Base-by-base conservation (phyloP, 2,329 filamentous ascomycete species). In the Epicoccum sorghinum region DNA sequence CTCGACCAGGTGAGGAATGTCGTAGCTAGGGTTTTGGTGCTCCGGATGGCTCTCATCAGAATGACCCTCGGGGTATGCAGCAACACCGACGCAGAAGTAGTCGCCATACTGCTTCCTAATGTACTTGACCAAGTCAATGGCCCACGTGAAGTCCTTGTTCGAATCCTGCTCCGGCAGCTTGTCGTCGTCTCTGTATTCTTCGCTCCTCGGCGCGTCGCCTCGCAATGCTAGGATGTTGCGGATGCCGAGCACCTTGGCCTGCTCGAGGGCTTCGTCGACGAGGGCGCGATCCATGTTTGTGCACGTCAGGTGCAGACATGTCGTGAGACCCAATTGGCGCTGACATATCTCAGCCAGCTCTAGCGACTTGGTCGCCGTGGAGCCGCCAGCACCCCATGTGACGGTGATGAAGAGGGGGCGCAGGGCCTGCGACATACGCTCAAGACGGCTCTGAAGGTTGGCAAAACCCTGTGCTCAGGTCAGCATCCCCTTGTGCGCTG, bases 361-460 rank as follows among this genome's bases (percentile, higher is more conserved):
- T 56, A 99, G 86, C 29, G 91, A 96, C 78, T 96, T 96, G 52
- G 85, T 84, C 4, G 92, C 89, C 0, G 95, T 99, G 61, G 90
- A 96, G 47, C 95, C 95, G 57, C 95, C 95, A 24, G 95, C 95
- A 46, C 95, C 95, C 95, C 95, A 99, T 47, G 95, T 99, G 46
- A 99, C 92, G 54, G 93, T 98, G 58, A 99, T 91, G 71, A 99
- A 99, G 40, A 98, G 83, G 38, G 95, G 95, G 12, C 90, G 89
- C 54, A 99, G 82, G 12, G 91, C 93, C 61, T 91, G 87, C 44
- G 95, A 88, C 95, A 99, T 98, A 73, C 95, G 91, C 74, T 96
- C 90, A 55, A 99, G 86, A 71, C 95, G 92, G 61, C 90, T 90
- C 72, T 93, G 90, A 50, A 99, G 86, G 75, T 99, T 99, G 59